Evolutionary conservation across 805 yeast genomes (phyloP), one percentile per base, ranked within the genome.

Genomic region (Yarrowia sp.): DNA sequence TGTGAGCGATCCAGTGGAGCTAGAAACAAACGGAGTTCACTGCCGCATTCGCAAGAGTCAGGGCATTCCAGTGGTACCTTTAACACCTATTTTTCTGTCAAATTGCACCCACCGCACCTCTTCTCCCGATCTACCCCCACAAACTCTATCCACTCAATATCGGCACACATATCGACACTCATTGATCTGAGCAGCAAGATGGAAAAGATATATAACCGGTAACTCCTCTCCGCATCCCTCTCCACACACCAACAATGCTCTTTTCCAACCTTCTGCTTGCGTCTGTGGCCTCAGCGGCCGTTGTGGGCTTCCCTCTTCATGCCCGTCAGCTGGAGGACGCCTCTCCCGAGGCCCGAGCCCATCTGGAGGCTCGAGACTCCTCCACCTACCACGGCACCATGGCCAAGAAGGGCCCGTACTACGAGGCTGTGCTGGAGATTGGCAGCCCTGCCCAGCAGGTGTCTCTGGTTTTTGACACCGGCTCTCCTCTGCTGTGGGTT

Each of bases 211-310:
- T 24, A 24, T 24, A 24, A 2, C 30, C 30, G 0, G 30, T 24
- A 24, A 7, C 30, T n/a, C 30, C 3, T 24, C 30, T 24, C n/a
- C 30, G 30, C 6, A 39, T 17, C 10, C 38, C 2, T 4, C 38
- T 10, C 13, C 38, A 36, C 10, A 36, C 9, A 36, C 38, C 36
- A 6, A 12, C 9, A 8, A 36, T 49, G 55, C 33, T 49, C 20
- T 49, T 49, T 20, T n/a, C 39, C 24, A 49, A 49, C 55, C 19
- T 49, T 15, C 55, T 49, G 12, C 39, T 49, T 9, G 39, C 55
- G 9, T 33, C 55, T 12, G 38, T 49, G 19, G 55, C 55, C 5
- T 49, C 55, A 6, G 39, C 39, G 9, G 55, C 55, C 10, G 55
- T 49, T 14, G 34, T 49, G 9, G 39, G 24, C 19, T 8, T 49